Evolutionary conservation across 257 asterid species (phyloP).

Genomic region (Nicotiana otophora): DNA sequence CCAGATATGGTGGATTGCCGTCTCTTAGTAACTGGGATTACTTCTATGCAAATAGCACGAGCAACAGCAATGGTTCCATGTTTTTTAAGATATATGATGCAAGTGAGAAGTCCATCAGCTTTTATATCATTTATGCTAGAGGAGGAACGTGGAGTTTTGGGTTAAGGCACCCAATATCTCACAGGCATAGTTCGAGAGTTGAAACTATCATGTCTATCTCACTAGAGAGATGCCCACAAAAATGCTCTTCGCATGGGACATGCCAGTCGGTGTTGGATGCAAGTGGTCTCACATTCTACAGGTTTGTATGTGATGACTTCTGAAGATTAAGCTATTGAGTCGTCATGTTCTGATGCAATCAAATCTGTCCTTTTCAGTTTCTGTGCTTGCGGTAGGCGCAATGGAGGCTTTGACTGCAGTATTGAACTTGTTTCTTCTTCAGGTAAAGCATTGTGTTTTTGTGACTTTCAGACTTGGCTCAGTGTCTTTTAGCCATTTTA

Average conservation of each 20-base stretch:
- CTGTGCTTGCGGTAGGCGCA: conserved; percentile 78
- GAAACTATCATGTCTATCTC: conserved; percentile 60
- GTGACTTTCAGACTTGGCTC: background rate
- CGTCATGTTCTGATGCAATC: conserved; percentile 9
- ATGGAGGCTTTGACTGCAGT: conserved; percentile 96
- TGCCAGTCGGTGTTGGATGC: conserved; percentile 63
- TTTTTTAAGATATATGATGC: conserved; percentile 78
- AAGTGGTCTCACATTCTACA: conserved; percentile 71
- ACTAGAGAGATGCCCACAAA: conserved; percentile 78
- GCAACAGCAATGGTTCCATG: conserved; percentile 78
- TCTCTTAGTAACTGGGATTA: conserved; percentile 75
- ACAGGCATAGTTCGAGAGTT: conserved; percentile 19
- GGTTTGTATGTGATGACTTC: conserved; percentile 34
- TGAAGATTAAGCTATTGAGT: background rate
- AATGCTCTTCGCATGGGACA: conserved; percentile 76
- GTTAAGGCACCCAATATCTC: conserved; percentile 46
- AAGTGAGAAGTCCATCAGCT: conserved; percentile 48
- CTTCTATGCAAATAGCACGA: conserved; percentile 64
- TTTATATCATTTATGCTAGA: conserved; percentile 61
- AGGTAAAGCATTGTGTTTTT: conserved; percentile 36
- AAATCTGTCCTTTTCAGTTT: conserved; percentile 40
- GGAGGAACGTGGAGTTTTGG: conserved; percentile 92
- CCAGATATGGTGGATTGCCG: conserved; percentile 82
- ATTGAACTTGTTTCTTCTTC: conserved; percentile 72
- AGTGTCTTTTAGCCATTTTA: background rate